Percentiles rank a stretch among this genome's conserved stretches.
phyloP scores from a whole-genome alignment of 805 yeast species.

The Phaffomyces antillensis region DNA sequence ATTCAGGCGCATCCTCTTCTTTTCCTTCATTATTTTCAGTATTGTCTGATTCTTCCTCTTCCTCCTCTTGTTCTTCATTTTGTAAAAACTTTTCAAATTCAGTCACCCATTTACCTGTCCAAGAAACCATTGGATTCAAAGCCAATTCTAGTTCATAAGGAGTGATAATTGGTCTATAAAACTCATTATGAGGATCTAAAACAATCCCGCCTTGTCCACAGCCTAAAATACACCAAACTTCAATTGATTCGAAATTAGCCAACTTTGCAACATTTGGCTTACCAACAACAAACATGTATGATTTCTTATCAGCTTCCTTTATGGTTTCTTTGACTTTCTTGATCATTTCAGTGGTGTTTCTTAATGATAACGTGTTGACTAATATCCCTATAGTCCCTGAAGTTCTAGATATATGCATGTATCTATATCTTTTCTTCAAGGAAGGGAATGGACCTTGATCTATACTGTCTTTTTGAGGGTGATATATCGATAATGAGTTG shows the following conservation, averaged over 20 bases:
- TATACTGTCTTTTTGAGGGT: conserved; percentile 30
- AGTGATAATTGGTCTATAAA: conserved; percentile 85
- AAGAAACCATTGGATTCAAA: conserved; percentile 60
- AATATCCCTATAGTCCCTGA: conserved; percentile 90
- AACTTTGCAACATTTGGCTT: conserved; percentile 96
- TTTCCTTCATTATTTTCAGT: conserved; percentile 10
- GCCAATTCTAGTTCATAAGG: conserved; percentile 89
- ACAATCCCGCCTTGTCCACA: conserved; percentile 93
- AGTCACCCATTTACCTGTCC: conserved; percentile 94
- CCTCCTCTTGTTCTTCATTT: conserved; percentile 26
- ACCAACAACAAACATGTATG: conserved; percentile 92
- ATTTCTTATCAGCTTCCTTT: conserved; percentile 76
- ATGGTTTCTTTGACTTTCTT: conserved; percentile 55
- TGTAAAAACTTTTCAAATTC: conserved; percentile 57
- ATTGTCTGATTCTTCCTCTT: conserved; percentile 14
- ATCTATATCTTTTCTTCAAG: conserved; percentile 74
- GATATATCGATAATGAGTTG: conserved; percentile 41
- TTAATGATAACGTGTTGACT: conserved; percentile 80
- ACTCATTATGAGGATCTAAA: conserved; percentile 70
- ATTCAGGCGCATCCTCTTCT: conserved; percentile 65
- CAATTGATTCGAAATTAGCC: conserved; percentile 92
- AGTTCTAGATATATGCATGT: conserved; percentile 81
- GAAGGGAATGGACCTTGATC: conserved; percentile 66
- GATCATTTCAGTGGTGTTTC: conserved; percentile 64
- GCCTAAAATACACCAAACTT: conserved; percentile 90